phyloP scores from a whole-genome alignment of 129 eudicot genomes.

The Tagetes patula region DNA sequence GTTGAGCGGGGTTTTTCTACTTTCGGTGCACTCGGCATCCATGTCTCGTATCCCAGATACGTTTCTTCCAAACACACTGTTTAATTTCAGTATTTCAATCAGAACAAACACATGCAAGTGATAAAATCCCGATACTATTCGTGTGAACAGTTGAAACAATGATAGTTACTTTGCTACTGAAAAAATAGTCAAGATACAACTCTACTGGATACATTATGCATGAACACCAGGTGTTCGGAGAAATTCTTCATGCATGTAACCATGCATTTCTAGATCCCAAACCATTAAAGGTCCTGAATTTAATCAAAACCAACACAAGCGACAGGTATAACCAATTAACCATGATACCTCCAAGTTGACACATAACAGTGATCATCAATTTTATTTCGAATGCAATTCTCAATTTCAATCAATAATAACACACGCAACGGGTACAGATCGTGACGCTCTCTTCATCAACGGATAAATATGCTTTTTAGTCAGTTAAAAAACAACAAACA shows the following conservation, averaged over 20 bases:
- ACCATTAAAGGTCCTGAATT: not conserved
- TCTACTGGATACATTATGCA: not conserved
- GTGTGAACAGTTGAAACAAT: not conserved
- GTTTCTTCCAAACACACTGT: conserved; percentile 44
- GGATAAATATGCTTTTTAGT: not conserved
- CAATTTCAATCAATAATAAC: not conserved
- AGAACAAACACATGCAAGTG: not conserved
- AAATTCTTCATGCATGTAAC: conserved; percentile 1
- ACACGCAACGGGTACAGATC: not conserved
- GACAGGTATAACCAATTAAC: not conserved
- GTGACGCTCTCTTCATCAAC: not conserved
- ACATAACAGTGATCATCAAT: not conserved
- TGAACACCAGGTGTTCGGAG: conserved; percentile 7
- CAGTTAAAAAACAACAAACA: not conserved
- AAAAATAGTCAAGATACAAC: not conserved
- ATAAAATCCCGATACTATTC: not conserved
- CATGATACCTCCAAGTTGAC: conserved; percentile 4
- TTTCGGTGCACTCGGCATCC: conserved; percentile 88
- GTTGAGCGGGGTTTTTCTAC: conserved; percentile 89
- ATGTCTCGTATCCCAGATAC: conserved; percentile 77
- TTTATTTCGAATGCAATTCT: not conserved
- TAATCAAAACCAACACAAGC: not conserved
- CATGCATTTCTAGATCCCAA: not conserved
- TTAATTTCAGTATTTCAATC: conserved; percentile 15
- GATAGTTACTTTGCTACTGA: not conserved